phyloP scores from a whole-genome alignment of 1,284 basidiomycete genomes.

The Golubevia sp. region DNA sequence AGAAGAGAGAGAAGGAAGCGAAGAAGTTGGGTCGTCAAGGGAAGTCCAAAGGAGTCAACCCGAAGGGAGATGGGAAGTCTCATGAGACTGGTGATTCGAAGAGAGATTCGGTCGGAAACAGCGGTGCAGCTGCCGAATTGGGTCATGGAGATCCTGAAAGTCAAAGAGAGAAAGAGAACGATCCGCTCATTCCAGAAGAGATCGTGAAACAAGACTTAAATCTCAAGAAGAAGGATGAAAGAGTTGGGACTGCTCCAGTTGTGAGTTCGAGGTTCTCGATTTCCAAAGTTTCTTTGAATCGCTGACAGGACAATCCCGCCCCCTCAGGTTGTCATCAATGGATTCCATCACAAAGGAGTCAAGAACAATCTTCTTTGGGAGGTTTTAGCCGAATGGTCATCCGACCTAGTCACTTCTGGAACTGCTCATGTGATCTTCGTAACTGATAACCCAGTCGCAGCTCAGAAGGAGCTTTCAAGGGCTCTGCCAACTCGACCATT shows the following conservation, averaged over 20 bases:
- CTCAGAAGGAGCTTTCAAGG: slow-evolving; percentile 41
- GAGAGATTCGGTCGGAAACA: neutral
- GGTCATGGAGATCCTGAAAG: no score
- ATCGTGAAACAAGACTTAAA: neutral
- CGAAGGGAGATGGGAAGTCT: neutral
- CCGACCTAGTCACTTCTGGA: slow-evolving; percentile 36
- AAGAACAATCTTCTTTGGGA: slow-evolving; percentile 38
- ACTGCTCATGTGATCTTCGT: slow-evolving; percentile 50
- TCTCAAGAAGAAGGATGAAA: slow-evolving; percentile 13
- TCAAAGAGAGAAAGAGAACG: no score
- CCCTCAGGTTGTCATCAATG: slow-evolving; percentile 33
- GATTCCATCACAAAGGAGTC: slow-evolving; percentile 52
- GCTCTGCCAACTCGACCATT: slow-evolving; percentile 46
- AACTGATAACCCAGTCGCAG: slow-evolving; percentile 45
- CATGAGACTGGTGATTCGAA: neutral
- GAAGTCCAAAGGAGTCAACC: neutral
- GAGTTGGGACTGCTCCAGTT: slow-evolving; percentile 2
- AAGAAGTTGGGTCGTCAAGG: neutral
- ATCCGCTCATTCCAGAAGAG: no score
- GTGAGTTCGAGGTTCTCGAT: slow-evolving; percentile 3
- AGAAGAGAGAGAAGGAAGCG: neutral
- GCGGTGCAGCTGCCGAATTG: no score
- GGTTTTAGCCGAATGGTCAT: slow-evolving; percentile 42
- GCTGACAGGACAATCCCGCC: neutral
- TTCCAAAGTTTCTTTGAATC: neutral